Evolutionary conservation across 306 rosid species (phyloP).

Genomic region (Rosa persica): DNA sequence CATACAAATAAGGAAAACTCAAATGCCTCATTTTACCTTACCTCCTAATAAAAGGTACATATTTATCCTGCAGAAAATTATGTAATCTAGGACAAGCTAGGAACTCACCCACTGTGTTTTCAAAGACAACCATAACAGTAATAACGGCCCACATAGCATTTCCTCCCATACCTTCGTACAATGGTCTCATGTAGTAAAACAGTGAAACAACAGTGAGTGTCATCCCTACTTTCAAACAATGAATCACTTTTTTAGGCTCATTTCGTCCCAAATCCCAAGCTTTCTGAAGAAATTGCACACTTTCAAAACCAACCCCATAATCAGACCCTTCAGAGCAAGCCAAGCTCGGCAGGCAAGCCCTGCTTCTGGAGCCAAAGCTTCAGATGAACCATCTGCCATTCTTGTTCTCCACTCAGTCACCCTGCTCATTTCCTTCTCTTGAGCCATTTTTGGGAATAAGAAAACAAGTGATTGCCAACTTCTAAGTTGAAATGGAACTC

Average conservation of each 20-base stretch:
- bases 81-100: neutral
- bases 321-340: constrained; percentile 32
- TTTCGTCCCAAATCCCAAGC: constrained; percentile 70
- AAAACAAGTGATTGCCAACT: neutral
- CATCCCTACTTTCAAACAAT: constrained; percentile 70
- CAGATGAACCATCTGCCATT: constrained; percentile 41
- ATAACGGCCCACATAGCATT: constrained; percentile 84
- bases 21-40: neutral
- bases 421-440: constrained; percentile 22
- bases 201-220: constrained; percentile 77
- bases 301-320: constrained; percentile 39
- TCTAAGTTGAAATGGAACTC: neutral
- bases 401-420: constrained; percentile 67
- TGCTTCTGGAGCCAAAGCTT: constrained; percentile 28
- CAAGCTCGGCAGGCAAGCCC: constrained; percentile 18
- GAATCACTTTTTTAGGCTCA: constrained; percentile 79
- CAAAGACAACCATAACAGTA: constrained; percentile 80
- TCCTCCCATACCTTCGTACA: constrained; percentile 73
- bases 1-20: neutral
- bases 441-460: constrained; percentile 26
- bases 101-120: constrained; percentile 57
- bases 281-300: constrained; percentile 46
- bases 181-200: constrained; percentile 74
- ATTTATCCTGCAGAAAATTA: neutral
- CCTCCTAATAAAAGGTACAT: neutral